Evolutionary conservation across 169 alveolate species (phyloP).

Genomic region (Babesia ovata): DNA sequence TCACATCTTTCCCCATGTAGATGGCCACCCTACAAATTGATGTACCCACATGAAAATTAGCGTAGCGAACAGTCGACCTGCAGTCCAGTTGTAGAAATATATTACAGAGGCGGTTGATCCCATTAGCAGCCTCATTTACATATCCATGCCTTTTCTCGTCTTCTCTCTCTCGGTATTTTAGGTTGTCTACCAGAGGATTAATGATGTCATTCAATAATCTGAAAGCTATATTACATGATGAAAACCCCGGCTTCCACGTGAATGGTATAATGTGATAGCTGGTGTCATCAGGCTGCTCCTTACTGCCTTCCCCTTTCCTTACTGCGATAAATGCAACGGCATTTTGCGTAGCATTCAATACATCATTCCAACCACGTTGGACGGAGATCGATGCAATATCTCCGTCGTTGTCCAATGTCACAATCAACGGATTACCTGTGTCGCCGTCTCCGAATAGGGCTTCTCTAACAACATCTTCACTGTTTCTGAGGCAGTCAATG

Average conservation of each 20-base stretch:
- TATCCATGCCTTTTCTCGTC: slow-evolving; percentile 13
- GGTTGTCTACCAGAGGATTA: slow-evolving; percentile 2
- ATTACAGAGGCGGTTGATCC: slow-evolving; percentile 5
- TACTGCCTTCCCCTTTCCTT: neutral
- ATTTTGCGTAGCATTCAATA: neutral
- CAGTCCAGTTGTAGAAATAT: slow-evolving; percentile 9
- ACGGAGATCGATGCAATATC: neutral
- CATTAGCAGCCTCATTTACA: slow-evolving; percentile 18
- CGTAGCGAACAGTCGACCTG: slow-evolving; percentile 2
- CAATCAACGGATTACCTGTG: slow-evolving; percentile 4
- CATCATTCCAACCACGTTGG: slow-evolving; percentile 4
- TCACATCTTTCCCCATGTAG: slow-evolving; percentile 5
- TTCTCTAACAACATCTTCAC: neutral
- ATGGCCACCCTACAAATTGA: slow-evolving; percentile 8
- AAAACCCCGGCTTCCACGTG: slow-evolving; percentile 1
- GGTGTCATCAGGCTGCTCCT: neutral
- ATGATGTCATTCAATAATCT: slow-evolving; percentile 1
- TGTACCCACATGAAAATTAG: slow-evolving; percentile 19
- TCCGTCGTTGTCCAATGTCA: neutral
- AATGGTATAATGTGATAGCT: slow-evolving; percentile 1
- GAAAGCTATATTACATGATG: neutral
- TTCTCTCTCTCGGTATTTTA: neutral
- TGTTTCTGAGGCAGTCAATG: neutral
- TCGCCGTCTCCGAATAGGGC: neutral
- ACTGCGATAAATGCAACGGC: slow-evolving; percentile 14